Base-by-base conservation (phyloP, 2,329 filamentous ascomycete species). In the Dactylellina parvicollis region DNA sequence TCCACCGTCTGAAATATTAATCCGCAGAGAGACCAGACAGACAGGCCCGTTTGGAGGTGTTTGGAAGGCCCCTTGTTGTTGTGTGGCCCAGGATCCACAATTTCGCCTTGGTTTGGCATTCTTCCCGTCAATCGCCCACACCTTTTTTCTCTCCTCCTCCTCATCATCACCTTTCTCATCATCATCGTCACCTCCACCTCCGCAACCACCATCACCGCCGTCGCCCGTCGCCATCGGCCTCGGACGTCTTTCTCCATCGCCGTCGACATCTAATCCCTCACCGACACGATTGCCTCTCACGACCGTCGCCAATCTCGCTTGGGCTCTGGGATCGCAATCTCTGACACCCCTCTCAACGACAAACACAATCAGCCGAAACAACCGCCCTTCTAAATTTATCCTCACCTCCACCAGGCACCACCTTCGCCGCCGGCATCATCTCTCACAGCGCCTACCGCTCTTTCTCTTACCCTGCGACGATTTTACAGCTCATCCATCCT, bases 371-470 rank as follows among this genome's bases (percentile, higher is more conserved):
- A 47, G 55, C 61, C 49, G 60, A 62, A n/a, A 50, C 30, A 44
- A 44, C 61, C 61, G 52, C 61, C 61, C 52, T 66, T 57, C 61
- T 66, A 66, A 57, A 57, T 66, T 67, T 59, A 67, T 61, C 56
- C 16, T 50, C 65, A 32, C 22, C 42, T 16, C 34, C n/a, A 42
- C 56, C 20, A n/a, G n/a, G n/a, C n/a, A 12, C 34, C 34, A 22
- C 49, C 18, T 20, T 30, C 56, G 44, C 22, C 30, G 22, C 16
- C 42, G 20, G 36, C 12, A 20, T 24, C 46, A 56, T 12, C 32
- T 38, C 12, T 46, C 49, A 12, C 12, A n/a, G 46, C 50, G 18
- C 50, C 26, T 60, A 38, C 10, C 12, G 22, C 40, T 16, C 24
- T n/a, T 34, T n/a, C 9, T 38, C 18, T 26, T 24, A 40, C 47